phyloP scores from a whole-genome alignment of 495 filamentous ascomycete species.

The Extremus antarcticus region DNA sequence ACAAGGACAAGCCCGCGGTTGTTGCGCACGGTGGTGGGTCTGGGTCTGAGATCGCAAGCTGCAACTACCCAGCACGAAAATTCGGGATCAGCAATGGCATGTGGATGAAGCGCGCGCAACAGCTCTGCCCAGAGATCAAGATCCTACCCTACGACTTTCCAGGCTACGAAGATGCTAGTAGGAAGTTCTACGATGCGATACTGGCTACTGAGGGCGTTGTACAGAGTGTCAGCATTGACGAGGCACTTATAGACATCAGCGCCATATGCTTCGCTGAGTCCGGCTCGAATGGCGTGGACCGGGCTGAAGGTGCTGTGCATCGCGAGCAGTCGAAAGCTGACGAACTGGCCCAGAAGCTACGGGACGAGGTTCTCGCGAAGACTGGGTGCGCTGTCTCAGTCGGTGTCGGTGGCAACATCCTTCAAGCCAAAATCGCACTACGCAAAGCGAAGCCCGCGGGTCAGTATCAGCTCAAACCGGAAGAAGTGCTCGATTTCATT shows the following conservation, averaged over 20 bases:
- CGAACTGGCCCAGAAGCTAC: constrained; percentile 55
- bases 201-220: constrained; percentile 68
- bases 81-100: constrained; percentile 91
- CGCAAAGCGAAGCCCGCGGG: constrained; percentile 91
- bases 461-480: constrained; percentile 74
- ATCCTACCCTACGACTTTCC: constrained; percentile 88
- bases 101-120: constrained; percentile 91
- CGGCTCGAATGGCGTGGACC: constrained; percentile 55
- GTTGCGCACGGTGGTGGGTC: constrained; percentile 77
- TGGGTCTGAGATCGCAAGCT: constrained; percentile 91
- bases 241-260: constrained; percentile 76
- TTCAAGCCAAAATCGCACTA: constrained; percentile 81
- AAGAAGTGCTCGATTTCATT: constrained; percentile 66
- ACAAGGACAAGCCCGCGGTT: constrained; percentile 69
- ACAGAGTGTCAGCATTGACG: constrained; percentile 94
- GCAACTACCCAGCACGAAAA: constrained; percentile 81
- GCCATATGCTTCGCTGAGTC: constrained; percentile 51
- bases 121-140: constrained; percentile 74
- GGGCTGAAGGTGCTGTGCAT: constrained; percentile 63
- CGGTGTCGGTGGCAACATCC: constrained; percentile 85
- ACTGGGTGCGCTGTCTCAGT: constrained; percentile 84
- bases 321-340: constrained; percentile 74
- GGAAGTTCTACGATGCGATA: constrained; percentile 74
- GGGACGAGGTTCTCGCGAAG: constrained; percentile 55
- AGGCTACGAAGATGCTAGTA: constrained; percentile 85